Evolutionary conservation across 2,329 filamentous ascomycete genomes (phyloP).

Genomic region (Didymella exigua): DNA sequence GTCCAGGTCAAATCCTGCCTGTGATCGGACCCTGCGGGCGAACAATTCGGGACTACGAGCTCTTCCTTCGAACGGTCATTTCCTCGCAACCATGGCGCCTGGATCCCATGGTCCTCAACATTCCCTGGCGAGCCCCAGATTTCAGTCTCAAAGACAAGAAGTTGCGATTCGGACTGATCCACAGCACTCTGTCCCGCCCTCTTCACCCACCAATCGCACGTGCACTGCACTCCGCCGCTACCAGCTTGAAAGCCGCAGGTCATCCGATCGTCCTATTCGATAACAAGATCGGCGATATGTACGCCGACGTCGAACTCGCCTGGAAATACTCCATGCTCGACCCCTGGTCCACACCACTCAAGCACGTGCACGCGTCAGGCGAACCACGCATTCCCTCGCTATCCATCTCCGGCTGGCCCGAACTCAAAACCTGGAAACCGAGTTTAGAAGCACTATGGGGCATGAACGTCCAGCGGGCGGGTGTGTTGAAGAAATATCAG

Average conservation of each 20-base stretch:
- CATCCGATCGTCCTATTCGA: slow-evolving; percentile 50
- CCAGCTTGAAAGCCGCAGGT: slow-evolving; percentile 50
- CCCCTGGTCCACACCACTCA: slow-evolving; percentile 39
- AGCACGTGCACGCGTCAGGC: slow-evolving; percentile 46
- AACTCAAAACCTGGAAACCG: slow-evolving; percentile 40
- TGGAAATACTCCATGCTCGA: slow-evolving; percentile 54
- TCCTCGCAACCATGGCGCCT: slow-evolving; percentile 48
- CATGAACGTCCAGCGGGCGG: slow-evolving; percentile 48
- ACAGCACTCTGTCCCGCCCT: slow-evolving; percentile 55
- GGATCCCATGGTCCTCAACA: slow-evolving; percentile 51
- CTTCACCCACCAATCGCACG: slow-evolving; percentile 59
- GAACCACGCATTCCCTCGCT: slow-evolving; percentile 55
- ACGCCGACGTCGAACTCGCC: slow-evolving; percentile 43
- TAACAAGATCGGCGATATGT: slow-evolving; percentile 37
- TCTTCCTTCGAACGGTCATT: slow-evolving; percentile 53
- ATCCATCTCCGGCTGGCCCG: slow-evolving; percentile 36
- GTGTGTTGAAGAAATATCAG: slow-evolving; percentile 51
- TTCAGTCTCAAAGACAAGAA: slow-evolving; percentile 6
- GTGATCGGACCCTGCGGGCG: slow-evolving; percentile 54
- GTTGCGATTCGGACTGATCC: slow-evolving; percentile 57
- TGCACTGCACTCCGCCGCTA: slow-evolving; percentile 51
- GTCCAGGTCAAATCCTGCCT: slow-evolving; percentile 42
- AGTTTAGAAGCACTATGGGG: slow-evolving; percentile 51
- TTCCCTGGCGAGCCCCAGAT: slow-evolving; percentile 53
- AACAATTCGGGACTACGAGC: slow-evolving; percentile 48